A percentile compares a stretch with the other conserved stretches of the same genome.
phyloP scores from a whole-genome alignment of 2,329 filamentous ascomycete species.

The Diaporthe eres region DNA sequence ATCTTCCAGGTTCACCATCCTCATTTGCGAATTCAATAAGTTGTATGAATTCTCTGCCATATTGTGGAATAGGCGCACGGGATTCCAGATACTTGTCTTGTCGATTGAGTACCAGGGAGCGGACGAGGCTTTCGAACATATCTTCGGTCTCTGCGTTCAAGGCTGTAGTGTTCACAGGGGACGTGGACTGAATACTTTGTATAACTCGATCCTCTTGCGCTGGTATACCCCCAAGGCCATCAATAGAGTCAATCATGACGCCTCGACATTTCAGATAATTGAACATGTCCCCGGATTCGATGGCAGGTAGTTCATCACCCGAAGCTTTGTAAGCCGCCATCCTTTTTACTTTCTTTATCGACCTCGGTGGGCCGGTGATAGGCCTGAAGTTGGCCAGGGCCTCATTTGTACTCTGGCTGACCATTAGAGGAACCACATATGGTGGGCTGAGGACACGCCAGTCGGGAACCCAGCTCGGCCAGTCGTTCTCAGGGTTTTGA shows the following conservation, averaged over 20 bases:
- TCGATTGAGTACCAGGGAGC: constrained; percentile 32
- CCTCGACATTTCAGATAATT: constrained; percentile 23
- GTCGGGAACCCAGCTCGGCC: constrained; percentile 37
- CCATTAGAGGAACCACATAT: constrained; percentile 36
- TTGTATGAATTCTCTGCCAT: constrained; percentile 19
- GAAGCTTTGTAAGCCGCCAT: constrained; percentile 21
- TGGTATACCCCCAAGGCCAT: constrained; percentile 14
- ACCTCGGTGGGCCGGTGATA: background rate
- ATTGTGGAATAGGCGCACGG: background rate
- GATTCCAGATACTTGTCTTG: constrained; percentile 30
- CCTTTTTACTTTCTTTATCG: background rate
- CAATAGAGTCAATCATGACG: constrained; percentile 23
- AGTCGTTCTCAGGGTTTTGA: background rate
- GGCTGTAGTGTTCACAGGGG: constrained; percentile 5
- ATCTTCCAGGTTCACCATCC: too few relatives aligned
- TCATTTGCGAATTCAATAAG: background rate
- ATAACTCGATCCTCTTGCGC: background rate
- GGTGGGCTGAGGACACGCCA: constrained; percentile 30
- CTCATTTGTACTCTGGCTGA: constrained; percentile 35
- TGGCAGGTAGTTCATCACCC: background rate
- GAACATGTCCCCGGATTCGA: background rate
- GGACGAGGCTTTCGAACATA: background rate
- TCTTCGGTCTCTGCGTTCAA: background rate
- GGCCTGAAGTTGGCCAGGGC: constrained; percentile 36
- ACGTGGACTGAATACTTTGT: constrained; percentile 2